These are phyloP conservation scores for Olyra latifolia DNA, from an alignment of 176 grass and related monocot genomes.

Conservation along the genomic window DNA sequence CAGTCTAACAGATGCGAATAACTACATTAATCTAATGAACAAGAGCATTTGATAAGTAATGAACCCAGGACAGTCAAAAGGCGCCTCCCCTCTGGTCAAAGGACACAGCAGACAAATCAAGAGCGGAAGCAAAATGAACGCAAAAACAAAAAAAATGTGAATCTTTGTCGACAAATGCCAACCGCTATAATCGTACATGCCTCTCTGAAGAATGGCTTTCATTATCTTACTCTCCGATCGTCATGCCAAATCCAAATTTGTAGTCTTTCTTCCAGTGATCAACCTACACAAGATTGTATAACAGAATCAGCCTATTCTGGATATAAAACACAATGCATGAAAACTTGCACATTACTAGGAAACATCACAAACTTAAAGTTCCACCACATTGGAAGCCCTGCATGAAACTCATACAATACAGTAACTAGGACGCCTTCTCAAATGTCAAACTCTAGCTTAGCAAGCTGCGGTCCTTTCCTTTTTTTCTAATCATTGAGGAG, in stretches of 20 bases:
- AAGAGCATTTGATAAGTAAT: background rate
- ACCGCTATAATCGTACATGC: constrained; percentile 29
- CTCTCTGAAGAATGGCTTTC: background rate
- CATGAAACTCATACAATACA: background rate
- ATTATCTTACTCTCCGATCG: constrained; percentile 51
- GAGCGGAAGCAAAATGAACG: constrained; percentile 18
- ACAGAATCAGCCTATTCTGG: constrained; percentile 3
- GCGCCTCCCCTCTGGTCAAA: background rate
- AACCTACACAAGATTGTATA: constrained; percentile 54
- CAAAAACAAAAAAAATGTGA: constrained; percentile 5
- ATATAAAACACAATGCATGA: background rate
- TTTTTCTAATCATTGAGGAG: constrained; percentile 1
- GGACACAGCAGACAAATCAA: constrained; percentile 19
- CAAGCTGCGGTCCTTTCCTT: background rate
- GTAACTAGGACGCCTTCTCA: background rate
- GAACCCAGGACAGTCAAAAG: constrained; percentile 4
- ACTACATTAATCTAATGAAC: constrained; percentile 21
- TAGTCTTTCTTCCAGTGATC: constrained; percentile 81
- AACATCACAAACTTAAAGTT: background rate
- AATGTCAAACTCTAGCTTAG: background rate
- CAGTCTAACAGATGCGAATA: background rate
- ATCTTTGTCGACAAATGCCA: constrained; percentile 38
- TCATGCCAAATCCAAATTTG: constrained; percentile 80
- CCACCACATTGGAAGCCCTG: background rate
- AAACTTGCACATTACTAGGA: background rate